Base-by-base conservation (phyloP, 768 basidiomycete genomes). In the Wakefieldia striispora region DNA sequence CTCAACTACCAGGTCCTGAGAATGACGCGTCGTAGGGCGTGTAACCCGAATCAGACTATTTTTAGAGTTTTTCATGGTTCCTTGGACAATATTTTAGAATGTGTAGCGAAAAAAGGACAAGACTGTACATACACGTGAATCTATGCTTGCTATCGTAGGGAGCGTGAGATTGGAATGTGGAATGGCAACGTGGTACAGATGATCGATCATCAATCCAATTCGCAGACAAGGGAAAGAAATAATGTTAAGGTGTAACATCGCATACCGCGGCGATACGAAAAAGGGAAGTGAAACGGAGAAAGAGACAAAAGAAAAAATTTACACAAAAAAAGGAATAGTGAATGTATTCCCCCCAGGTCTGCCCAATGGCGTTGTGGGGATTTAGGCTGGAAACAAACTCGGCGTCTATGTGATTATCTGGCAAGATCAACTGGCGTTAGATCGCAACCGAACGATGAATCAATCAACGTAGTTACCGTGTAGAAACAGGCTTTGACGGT, bases 21-120 rank as follows among this genome's bases (percentile, higher is more conserved):
- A 27, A 27, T 27, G 6, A 27, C 27, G 27, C 10, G 27, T 27
- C 9, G 27, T 11, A 27, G 8, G n/a, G 6, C 31, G 31, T 31
- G 31, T 31, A 14, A 13, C 13, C 29, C 12, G 31, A 31, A 31
- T 31, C 26, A 26, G 5, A 9, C 26, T 26, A 8, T 26, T 26
- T 24, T 26, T 26, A 9, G 29, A 12, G 29, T 29, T 13, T 29
- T 29, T 6, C 14, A 33, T 14, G 51, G 29, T 29, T 12, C 29
- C 11, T 29, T 29, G 29, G 26, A 6, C 6, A 26, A 26, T 26
- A 26, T 6, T 26, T n/a, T 26, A 12, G 64, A 34, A 50, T 45
- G 10, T 61, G 54, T 33, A 50, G 61, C n/a, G n/a, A n/a, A n/a
- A 23, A 14, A 72, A 72, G 12, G 61, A 33, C 59, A 16, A 65